Evolutionary conservation across 2,329 filamentous ascomycete genomes (phyloP), one percentile per base, ranked within the genome.

Genomic region (Pseudocercospora pini-densiflorae): DNA sequence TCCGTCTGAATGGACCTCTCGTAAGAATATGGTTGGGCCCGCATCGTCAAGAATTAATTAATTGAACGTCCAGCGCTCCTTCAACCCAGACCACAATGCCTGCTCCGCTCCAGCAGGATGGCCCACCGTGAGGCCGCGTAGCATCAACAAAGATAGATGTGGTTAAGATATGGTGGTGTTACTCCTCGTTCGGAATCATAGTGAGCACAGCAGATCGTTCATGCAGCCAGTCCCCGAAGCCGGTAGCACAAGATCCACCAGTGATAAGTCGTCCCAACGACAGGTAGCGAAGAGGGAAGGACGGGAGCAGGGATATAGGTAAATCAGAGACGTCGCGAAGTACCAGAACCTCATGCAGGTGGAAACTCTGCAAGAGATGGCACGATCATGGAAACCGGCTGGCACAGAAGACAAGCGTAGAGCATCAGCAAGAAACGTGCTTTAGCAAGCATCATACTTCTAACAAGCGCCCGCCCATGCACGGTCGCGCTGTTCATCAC

Each of bases 141-240:
- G 21, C 57, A 45, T 31, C 21, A n/a, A 36, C 27, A 29, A n/a
- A 12, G 54, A 57, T 19, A 58, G 51, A 27, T 29, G 47, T 33
- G 21, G 24, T 59, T 59, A 47, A 63, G 36, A 60, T 63, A 61
- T 66, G 61, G 31, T 31, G 51, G 58, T 23, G 40, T 19, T 40
- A 23, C n/a, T 33, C 33, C 53, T 59, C 21, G 76, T 72, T 14
- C 75, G 73, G 33, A 74, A 74, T 73, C 77, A 69, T 27, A 68
- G 59, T 54, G 62, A 45, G 53, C 55, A 65, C 62, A 65, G 31
- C 66, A 63, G 66, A 53, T 33, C 31, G 62, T 65, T 68, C 62
- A 68, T 65, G 65, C 65, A 68, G 63, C 58, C 53, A 54, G 63
- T 67, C 62, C 47, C 61, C 61, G 70, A 68, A 67, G 36, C 57